Evolutionary conservation across 2,329 filamentous ascomycete species (phyloP).

Genomic region (Venturia effusa): DNA sequence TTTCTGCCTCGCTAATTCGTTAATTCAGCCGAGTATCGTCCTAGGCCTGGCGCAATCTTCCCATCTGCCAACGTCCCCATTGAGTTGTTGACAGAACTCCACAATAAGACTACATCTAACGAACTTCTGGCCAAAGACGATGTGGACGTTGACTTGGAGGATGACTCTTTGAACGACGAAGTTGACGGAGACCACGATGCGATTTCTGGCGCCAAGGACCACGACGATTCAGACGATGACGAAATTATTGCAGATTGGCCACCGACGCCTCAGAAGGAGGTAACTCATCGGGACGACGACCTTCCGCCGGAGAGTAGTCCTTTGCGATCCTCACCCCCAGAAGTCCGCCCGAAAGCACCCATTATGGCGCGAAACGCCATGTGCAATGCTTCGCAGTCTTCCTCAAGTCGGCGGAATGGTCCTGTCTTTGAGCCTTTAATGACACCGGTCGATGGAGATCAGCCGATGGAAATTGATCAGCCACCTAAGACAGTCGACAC

Average conservation of each 20-base stretch:
- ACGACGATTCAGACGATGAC: neutral
- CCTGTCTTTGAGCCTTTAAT: neutral
- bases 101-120: neutral
- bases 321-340: neutral
- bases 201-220: neutral
- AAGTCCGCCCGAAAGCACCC: neutral
- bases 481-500: neutral
- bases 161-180: neutral
- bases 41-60: neutral
- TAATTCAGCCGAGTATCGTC: neutral
- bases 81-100: neutral
- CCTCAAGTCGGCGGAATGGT: neutral
- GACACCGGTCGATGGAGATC: neutral
- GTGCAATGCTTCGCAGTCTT: neutral
- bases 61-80: constrained; percentile 6
- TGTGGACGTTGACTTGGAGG: neutral
- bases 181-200: neutral
- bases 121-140: neutral
- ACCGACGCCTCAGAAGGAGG: neutral
- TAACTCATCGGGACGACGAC: neutral
- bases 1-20: neutral
- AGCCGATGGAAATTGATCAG: neutral
- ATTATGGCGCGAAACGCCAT: neutral
- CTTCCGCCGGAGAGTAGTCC: constrained; percentile 6
- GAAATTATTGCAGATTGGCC: neutral